Evolutionary conservation across 768 basidiomycete species (phyloP).

Genomic region (Leccinum longicurvipes): DNA sequence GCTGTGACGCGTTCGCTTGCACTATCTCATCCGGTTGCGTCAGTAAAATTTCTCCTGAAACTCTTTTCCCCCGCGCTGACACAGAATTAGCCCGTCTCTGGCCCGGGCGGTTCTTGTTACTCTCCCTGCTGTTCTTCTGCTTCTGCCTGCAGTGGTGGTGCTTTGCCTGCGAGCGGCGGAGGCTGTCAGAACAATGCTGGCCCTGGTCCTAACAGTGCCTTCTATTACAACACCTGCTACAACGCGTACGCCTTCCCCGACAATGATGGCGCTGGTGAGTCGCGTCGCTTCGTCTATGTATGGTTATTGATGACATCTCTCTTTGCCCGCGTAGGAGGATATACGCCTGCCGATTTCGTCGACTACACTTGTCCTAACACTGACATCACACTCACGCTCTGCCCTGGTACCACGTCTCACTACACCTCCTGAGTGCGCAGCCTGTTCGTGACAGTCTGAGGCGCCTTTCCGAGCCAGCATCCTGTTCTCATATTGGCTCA

Average conservation of each 20-base stretch:
- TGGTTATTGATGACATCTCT: background rate
- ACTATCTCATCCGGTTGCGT: slow-evolving; percentile 31
- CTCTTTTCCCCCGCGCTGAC: background rate
- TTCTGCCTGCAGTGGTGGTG: slow-evolving; percentile 26
- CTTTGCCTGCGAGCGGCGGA: slow-evolving; percentile 26
- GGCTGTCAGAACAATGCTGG: slow-evolving; percentile 28
- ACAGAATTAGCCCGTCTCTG: slow-evolving; percentile 25
- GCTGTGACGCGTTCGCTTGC: slow-evolving; percentile 31
- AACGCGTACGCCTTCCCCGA: slow-evolving; percentile 35
- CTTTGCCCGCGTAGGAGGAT: background rate
- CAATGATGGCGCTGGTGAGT: slow-evolving; percentile 28
- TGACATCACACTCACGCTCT: slow-evolving; percentile 29
- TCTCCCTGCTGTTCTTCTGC: slow-evolving; percentile 31
- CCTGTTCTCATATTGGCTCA: too few relatives aligned
- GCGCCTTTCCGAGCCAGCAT: background rate
- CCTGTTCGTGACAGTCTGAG: background rate
- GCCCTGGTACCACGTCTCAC: slow-evolving; percentile 12
- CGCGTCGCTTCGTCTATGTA: background rate
- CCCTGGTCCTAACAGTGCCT: slow-evolving; percentile 29
- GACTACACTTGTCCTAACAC: slow-evolving; percentile 28
- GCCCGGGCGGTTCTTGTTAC: slow-evolving; percentile 24
- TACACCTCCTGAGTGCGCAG: background rate
- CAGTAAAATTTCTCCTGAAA: slow-evolving; percentile 1
- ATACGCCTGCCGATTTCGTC: slow-evolving; percentile 26
- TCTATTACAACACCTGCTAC: slow-evolving; percentile 27